phyloP scores from a whole-genome alignment of 352 stramenopile species.

The Globisporangium nunn region DNA sequence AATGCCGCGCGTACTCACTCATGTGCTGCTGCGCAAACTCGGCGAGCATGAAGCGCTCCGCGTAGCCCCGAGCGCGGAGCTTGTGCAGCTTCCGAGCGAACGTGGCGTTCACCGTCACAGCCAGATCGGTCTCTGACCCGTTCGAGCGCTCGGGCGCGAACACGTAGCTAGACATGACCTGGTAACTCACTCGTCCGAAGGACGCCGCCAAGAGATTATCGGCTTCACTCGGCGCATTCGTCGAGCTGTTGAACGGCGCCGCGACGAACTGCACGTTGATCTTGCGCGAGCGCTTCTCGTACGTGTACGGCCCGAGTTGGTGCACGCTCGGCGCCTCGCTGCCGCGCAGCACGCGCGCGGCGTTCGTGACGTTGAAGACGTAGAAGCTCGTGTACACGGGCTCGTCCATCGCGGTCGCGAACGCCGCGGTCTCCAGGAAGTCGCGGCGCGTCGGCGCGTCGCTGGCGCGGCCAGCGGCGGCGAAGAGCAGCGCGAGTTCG shows the following conservation, averaged over 20 bases:
- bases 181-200: conserved; percentile 46
- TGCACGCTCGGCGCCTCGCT: conserved; percentile 21
- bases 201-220: conserved; percentile 2
- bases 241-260: conserved; percentile 6
- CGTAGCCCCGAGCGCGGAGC: conserved; percentile 28
- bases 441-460: not conserved
- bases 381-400: conserved; percentile 53
- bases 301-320: conserved; percentile 60
- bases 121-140: conserved; percentile 38
- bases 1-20: conserved; percentile 26
- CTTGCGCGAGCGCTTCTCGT: conserved; percentile 57
- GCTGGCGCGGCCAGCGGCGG: conserved; percentile 5
- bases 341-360: conserved; percentile 24
- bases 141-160: conserved; percentile 55
- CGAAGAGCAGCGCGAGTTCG: conserved; percentile 8
- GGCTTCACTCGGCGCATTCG: not conserved
- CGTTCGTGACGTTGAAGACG: conserved; percentile 70
- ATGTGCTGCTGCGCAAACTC: conserved; percentile 55
- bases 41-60: conserved; percentile 51
- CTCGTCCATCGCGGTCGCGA: conserved; percentile 41
- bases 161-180: conserved; percentile 30
- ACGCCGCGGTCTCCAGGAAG: conserved; percentile 23
- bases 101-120: conserved; percentile 52
- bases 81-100: conserved; percentile 53
- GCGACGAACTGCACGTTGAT: conserved; percentile 37